Evolutionary conservation across 2,329 filamentous ascomycete genomes (phyloP).

Genomic region (Monosporascus sp.): DNA sequence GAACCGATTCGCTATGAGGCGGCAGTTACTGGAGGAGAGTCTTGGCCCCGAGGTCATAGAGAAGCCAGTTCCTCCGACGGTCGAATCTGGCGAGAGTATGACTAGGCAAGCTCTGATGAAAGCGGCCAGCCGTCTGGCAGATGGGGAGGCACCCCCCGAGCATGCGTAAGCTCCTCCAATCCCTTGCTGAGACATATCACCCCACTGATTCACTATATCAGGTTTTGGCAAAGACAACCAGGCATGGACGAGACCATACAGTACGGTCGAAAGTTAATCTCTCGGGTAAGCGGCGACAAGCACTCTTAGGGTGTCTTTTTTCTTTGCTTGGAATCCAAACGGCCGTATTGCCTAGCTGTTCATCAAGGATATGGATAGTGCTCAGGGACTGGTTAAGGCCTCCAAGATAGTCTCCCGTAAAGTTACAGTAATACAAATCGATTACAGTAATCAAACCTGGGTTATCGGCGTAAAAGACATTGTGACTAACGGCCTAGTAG

Average conservation of each 20-base stretch:
- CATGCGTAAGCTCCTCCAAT: constrained; percentile 37
- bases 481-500: too few species aligned
- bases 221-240: constrained; percentile 60
- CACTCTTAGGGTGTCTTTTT: too few species aligned
- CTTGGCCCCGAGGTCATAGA: constrained; percentile 54
- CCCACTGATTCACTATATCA: constrained; percentile 17
- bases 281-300: constrained; percentile 29
- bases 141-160: constrained; percentile 43
- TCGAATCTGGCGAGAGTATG: constrained; percentile 55
- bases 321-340: too few species aligned
- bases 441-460: too few species aligned
- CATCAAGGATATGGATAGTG: too few species aligned
- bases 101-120: constrained; percentile 62
- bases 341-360: too few species aligned
- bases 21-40: constrained; percentile 71
- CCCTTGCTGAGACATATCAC: background rate
- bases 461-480: too few species aligned
- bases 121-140: constrained; percentile 48
- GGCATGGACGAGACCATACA: constrained; percentile 54
- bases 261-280: constrained; percentile 51
- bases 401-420: too few species aligned
- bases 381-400: too few species aligned
- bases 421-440: too few species aligned
- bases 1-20: constrained; percentile 76
- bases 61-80: constrained; percentile 40